A percentile compares a stretch with the other conserved stretches of the same genome.
Evolutionary conservation across 1,284 basidiomycete genomes (phyloP).

Genomic region (Gymnopus androsaceus): DNA sequence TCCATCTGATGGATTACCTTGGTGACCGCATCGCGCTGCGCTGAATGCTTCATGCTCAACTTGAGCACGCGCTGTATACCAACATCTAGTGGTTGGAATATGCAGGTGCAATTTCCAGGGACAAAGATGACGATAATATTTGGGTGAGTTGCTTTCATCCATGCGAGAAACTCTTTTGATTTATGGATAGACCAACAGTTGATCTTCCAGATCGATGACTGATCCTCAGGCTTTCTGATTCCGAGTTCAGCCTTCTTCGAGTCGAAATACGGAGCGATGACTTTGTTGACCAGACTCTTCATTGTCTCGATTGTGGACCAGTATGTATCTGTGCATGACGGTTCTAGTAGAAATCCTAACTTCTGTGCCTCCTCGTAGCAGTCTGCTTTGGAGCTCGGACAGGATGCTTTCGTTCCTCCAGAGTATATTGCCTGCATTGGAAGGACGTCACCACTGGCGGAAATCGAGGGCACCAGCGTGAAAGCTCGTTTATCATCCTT

Average conservation of each 20-base stretch:
- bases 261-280: constrained; percentile 6
- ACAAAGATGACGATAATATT: constrained; percentile 2
- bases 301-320: constrained; percentile 3
- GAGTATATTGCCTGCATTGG: neutral
- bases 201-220: constrained; percentile 3
- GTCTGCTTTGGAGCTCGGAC: neutral
- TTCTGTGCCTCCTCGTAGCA: neutral
- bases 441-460: neutral
- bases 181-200: constrained; percentile 5
- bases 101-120: constrained; percentile 1
- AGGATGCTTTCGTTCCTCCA: neutral
- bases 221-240: neutral
- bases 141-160: constrained; percentile 4
- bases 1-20: neutral
- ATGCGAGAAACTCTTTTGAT: neutral
- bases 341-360: constrained; percentile 1
- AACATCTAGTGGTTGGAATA: constrained; percentile 6
- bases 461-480: too few species aligned
- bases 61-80: neutral
- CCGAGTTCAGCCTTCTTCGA: neutral
- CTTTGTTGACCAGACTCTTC: constrained; percentile 5
- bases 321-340: neutral
- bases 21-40: neutral
- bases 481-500: constrained; percentile 2
- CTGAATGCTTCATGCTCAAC: neutral